Evolutionary conservation across 768 basidiomycete genomes (phyloP).

Genomic region (Auricularia sp.): DNA sequence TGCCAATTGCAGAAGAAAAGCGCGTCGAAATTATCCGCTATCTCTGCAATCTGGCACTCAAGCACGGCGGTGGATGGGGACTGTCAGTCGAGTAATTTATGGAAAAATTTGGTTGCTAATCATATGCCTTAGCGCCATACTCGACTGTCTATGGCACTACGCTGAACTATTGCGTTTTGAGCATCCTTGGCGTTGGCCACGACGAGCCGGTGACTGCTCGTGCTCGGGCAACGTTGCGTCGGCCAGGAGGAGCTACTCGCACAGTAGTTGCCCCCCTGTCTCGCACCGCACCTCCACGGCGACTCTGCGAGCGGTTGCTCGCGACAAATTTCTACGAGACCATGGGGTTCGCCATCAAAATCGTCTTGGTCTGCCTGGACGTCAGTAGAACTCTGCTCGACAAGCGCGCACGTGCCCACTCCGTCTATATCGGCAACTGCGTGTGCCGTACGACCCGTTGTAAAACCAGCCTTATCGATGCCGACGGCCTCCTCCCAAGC

Average conservation of each 20-base stretch:
- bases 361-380: too few species aligned
- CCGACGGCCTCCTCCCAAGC: too few species aligned
- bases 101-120: background rate
- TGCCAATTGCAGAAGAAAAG: constrained; percentile 70
- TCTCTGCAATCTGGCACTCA: constrained; percentile 68
- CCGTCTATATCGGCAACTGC: too few species aligned
- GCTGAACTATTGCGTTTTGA: constrained; percentile 79
- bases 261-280: too few species aligned
- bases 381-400: too few species aligned
- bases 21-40: constrained; percentile 86
- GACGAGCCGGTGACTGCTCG: constrained; percentile 79
- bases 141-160: constrained; percentile 93
- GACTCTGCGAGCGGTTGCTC: too few species aligned
- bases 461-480: too few species aligned
- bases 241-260: constrained; percentile 76
- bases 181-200: constrained; percentile 72
- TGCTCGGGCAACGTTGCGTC: constrained; percentile 73
- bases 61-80: constrained; percentile 92
- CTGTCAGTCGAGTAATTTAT: constrained; percentile 46
- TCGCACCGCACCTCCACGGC: too few species aligned
- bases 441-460: too few species aligned
- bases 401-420: too few species aligned
- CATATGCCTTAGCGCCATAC: constrained; percentile 56
- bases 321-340: too few species aligned
- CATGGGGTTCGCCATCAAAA: too few species aligned